Conservation (phyloP, 1,284 basidiomycete species). For the Microstroma glucosiphilum region DNA sequence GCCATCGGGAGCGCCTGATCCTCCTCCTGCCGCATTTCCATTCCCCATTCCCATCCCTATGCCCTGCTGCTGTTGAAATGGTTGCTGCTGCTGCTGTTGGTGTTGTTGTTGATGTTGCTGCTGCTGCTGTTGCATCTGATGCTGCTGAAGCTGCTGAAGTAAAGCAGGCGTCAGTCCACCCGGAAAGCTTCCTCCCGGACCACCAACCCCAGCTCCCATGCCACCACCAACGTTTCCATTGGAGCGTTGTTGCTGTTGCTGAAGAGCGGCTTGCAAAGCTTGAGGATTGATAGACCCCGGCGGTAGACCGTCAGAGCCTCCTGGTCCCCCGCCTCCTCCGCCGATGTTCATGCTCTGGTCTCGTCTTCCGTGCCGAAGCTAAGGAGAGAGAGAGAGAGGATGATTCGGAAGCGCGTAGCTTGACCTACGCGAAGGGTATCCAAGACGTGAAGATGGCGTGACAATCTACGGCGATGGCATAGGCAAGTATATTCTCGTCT, state of each 20-base stretch:
- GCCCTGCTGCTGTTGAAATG: conserved; percentile 10
- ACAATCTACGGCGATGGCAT: no score
- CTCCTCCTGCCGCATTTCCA: conserved; percentile 5
- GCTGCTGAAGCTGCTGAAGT: conserved; percentile 2
- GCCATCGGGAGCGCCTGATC: background rate
- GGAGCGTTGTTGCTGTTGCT: conserved; percentile 11
- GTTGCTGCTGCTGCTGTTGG: conserved; percentile 14
- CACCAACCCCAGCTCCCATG: conserved; percentile 7
- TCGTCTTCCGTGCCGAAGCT: no score
- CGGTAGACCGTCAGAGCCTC: no score
- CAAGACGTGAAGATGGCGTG: no score
- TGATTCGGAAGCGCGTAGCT: no score
- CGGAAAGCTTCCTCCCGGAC: background rate
- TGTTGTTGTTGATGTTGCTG: conserved; percentile 14
- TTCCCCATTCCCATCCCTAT: background rate
- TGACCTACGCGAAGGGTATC: no score
- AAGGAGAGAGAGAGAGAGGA: no score
- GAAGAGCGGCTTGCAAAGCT: conserved; percentile 1
- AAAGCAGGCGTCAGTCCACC: background rate
- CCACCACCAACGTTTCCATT: background rate
- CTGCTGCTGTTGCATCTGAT: conserved; percentile 10
- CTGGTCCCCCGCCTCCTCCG: no score
- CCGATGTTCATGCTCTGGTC: no score
- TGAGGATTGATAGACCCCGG: background rate
- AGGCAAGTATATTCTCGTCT: no score